Conservation (phyloP, 345 rosid species). For the Eucalyptus erythrocorys region DNA sequence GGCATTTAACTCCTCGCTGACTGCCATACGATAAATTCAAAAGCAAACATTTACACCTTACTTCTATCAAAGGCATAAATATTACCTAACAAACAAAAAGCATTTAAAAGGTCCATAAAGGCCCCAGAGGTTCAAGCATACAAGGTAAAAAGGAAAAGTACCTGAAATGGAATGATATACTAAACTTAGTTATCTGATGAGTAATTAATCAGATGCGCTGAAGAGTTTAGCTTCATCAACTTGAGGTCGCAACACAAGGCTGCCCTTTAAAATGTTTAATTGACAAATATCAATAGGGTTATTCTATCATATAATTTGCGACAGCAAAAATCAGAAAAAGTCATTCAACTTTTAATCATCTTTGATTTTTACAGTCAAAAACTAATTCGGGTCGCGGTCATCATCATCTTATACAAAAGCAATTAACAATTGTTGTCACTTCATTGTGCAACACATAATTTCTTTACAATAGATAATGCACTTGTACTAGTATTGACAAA, state of each 20-base stretch:
- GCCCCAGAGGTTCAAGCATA: background rate
- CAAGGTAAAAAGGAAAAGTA: background rate
- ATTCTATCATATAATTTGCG: background rate
- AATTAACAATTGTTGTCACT: background rate
- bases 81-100: background rate
- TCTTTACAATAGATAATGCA: background rate
- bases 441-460: background rate
- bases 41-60: background rate
- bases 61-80: background rate
- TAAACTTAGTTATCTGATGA: background rate
- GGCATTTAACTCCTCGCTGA: conserved; percentile 46
- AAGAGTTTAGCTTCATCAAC: background rate
- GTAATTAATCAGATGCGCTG: background rate
- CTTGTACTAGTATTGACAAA: background rate
- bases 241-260: background rate
- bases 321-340: background rate
- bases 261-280: background rate
- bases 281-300: background rate
- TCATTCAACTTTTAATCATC: background rate
- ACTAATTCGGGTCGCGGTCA: background rate
- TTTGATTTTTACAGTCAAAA: background rate
- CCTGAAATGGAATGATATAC: background rate
- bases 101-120: background rate
- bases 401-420: background rate
- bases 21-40: conserved; percentile 19